These are phyloP conservation scores for Brassica rapa DNA, from an alignment of 345 rosid species.

Conservation along the genomic window DNA sequence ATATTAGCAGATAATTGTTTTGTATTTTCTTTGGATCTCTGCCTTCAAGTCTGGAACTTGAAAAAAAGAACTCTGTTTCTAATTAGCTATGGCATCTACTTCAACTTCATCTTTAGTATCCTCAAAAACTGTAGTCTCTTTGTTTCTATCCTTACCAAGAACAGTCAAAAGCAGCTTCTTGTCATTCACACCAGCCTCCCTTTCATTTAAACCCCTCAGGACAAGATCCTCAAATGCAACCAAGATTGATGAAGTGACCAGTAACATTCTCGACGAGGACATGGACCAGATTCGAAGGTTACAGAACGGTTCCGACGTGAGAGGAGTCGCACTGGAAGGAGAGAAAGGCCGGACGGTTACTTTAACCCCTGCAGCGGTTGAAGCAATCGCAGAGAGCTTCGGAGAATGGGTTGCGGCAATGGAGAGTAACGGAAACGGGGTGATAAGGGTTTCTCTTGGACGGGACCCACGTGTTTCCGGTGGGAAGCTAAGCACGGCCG, in stretches of 20 bases:
- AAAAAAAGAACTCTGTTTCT: conserved; percentile 12
- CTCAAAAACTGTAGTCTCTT: conserved; percentile 34
- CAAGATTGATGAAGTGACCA: conserved; percentile 46
- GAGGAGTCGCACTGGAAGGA: conserved; percentile 88
- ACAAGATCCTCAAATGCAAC: conserved; percentile 27
- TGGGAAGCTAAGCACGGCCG: conserved; percentile 62
- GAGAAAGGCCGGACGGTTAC: conserved; percentile 78
- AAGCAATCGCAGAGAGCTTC: conserved; percentile 88
- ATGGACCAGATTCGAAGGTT: conserved; percentile 76
- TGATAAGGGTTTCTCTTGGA: conserved; percentile 70
- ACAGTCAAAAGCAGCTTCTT: conserved; percentile 32
- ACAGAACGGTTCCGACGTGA: conserved; percentile 88
- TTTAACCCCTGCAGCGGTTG: conserved; percentile 78
- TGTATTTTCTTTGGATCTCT: conserved; percentile 9
- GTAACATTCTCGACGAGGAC: conserved; percentile 55
- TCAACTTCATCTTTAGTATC: conserved; percentile 34
- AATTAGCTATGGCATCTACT: conserved; percentile 23
- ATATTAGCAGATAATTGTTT: background rate
- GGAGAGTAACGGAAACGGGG: conserved; percentile 38
- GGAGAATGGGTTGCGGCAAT: conserved; percentile 78
- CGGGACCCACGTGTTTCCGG: conserved; percentile 84
- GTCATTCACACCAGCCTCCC: conserved; percentile 22
- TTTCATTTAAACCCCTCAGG: conserved; percentile 19
- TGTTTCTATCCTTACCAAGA: conserved; percentile 36
- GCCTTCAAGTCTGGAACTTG: conserved; percentile 16